These are phyloP conservation scores for Agrostemma githago DNA, from an alignment of 148 eudicot genomes.

Conservation along the genomic window DNA sequence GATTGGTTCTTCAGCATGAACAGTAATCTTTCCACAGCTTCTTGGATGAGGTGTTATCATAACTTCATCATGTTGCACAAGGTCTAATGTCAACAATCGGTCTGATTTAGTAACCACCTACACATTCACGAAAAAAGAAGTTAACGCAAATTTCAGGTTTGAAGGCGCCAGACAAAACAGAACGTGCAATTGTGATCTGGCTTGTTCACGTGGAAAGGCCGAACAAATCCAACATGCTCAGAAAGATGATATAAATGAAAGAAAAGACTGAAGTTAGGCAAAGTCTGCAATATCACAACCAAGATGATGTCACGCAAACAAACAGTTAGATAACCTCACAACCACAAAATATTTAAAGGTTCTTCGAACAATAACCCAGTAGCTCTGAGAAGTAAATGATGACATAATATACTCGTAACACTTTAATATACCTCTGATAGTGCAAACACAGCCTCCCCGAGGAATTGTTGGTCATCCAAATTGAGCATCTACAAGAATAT, in stretches of 20 bases:
- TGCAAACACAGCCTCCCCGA: constrained; percentile 88
- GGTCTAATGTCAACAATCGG: constrained; percentile 55
- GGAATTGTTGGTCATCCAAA: constrained; percentile 92
- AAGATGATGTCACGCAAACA: not conserved
- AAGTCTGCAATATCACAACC: constrained; percentile 3
- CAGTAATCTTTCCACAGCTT: constrained; percentile 57
- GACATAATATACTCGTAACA: not conserved
- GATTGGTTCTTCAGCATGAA: constrained; percentile 77
- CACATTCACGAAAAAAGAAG: constrained; percentile 25
- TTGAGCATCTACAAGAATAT: constrained; percentile 59
- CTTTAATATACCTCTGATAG: constrained; percentile 65
- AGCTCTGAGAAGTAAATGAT: not conserved
- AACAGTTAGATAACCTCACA: not conserved
- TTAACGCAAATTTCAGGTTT: constrained; percentile 10
- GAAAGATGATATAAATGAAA: not conserved
- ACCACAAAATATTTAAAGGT: not conserved
- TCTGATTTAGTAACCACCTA: constrained; percentile 67
- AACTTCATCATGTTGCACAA: constrained; percentile 44
- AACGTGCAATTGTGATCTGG: constrained; percentile 6
- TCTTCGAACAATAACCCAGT: not conserved
- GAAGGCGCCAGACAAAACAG: not conserved
- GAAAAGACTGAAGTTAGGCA: constrained; percentile 1
- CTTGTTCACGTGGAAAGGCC: not conserved
- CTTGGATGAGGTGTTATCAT: constrained; percentile 34
- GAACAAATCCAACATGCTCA: not conserved